Percentiles rank a stretch among this genome's conserved stretches.
Conservation (phyloP, 2,329 filamentous ascomycete species). For the Stemphylium lycopersici region DNA sequence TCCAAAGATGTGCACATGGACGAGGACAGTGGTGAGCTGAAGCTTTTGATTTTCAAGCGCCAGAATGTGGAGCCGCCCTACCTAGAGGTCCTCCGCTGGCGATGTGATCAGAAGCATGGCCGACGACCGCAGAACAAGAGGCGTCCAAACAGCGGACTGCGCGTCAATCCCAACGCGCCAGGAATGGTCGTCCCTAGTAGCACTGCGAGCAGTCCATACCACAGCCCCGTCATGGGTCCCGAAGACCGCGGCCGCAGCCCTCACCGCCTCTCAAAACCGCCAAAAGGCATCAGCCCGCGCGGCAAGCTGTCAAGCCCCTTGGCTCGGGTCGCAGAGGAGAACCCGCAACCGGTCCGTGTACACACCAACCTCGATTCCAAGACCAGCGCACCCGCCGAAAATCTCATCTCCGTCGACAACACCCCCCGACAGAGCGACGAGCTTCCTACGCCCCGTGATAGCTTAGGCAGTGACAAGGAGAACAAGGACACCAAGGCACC, state of each 20-base stretch:
- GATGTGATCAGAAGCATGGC: constrained; percentile 93
- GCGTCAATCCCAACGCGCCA: constrained; percentile 60
- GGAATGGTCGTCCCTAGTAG: constrained; percentile 53
- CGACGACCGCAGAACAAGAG: constrained; percentile 58
- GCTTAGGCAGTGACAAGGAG: constrained; percentile 49
- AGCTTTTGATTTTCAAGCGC: constrained; percentile 81
- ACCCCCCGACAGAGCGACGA: constrained; percentile 50
- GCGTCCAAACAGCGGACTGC: constrained; percentile 55
- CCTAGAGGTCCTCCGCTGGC: constrained; percentile 93
- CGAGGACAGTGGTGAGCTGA: constrained; percentile 89
- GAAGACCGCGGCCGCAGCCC: constrained; percentile 71
- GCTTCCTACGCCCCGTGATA: constrained; percentile 36
- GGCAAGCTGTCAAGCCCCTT: constrained; percentile 74
- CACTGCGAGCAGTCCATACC: constrained; percentile 65
- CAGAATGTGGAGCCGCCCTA: constrained; percentile 90
- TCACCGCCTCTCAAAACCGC: constrained; percentile 68
- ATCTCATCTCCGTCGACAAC: constrained; percentile 52
- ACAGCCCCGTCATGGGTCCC: constrained; percentile 64
- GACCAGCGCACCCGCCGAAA: constrained; percentile 39
- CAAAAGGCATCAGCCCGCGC: constrained; percentile 65
- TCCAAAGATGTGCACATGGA: constrained; percentile 92
- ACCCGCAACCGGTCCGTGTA: constrained; percentile 48
- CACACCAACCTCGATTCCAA: constrained; percentile 44
- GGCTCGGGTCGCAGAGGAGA: constrained; percentile 76
- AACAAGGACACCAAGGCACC: constrained; percentile 36